Base-by-base conservation (phyloP, 1,284 basidiomycete species). In the Austropuccinia psidii region DNA sequence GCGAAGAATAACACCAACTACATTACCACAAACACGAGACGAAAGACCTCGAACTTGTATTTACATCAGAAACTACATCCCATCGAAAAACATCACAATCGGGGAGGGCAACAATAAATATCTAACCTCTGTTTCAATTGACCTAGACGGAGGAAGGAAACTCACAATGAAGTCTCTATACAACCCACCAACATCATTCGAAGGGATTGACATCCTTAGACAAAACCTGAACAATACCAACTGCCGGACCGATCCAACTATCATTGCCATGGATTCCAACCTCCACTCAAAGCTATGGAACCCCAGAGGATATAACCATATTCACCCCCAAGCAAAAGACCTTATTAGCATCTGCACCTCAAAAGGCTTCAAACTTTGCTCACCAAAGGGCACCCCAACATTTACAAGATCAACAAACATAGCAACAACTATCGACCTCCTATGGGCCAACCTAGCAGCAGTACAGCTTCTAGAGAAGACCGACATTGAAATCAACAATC, bases 361-460 rank as follows among this genome's bases (percentile, higher is more conserved):
- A 17, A 67, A 41, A 8, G 65, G 65, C 4, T 43, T 67, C 35
- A 17, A 35, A 31, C 43, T 67, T 11, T 37, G 13, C 6, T 67
- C 65, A 24, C 65, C 66, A 29, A 69, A 29, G 17, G 66, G 66
- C 6, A n/a, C 57, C 39, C 65, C 65, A 3, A 67, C 65, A 2
- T 43, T 50, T 4, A 35, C 31, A 4, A 27, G 49, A 9, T 5
- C 49, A 7, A 13, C 19, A 2, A 50, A 24, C 3, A 0, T 21
- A 17, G 5, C 15, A 15, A 65, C 62, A 13, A 50, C 45, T 21
- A 65, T 65, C 27, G 29, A 65, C 45, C 29, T 50, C 11, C 21
- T 49, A 0, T 65, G 62, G 43, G n/a, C 27, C 17, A 65, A 50
- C 62, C 17, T 29, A 4, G 9, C 21, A 19, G 55, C 55, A 7